phyloP scores from a whole-genome alignment of 2,329 filamentous ascomycete genomes.

The Dendrostoma leiphaemia region DNA sequence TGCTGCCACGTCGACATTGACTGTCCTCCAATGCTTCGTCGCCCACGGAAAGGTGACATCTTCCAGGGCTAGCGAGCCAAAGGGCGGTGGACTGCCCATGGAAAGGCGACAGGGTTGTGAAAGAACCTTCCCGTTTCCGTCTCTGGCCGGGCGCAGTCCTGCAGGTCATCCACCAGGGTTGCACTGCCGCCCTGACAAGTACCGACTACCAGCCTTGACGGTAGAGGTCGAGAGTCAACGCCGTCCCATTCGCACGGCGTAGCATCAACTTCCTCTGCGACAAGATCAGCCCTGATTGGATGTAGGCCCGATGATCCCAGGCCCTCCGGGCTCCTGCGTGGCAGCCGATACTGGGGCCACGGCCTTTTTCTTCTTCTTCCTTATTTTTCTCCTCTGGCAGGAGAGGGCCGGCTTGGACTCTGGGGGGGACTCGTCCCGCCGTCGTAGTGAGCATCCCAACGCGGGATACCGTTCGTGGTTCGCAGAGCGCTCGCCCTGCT shows the following conservation, averaged over 20 bases:
- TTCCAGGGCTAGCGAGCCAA: not conserved
- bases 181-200: slow-evolving; percentile 11
- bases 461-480: not conserved
- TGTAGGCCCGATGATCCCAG: not conserved
- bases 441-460: not conserved
- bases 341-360: not conserved
- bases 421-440: too few species aligned
- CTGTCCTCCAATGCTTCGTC: not conserved
- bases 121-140: slow-evolving; percentile 9
- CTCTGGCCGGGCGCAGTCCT: slow-evolving; percentile 15
- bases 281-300: too few species aligned
- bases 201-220: not conserved
- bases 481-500: not conserved
- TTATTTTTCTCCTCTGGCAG: too few species aligned
- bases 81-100: slow-evolving; percentile 13
- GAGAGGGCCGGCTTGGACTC: too few species aligned
- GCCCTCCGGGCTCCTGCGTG: not conserved
- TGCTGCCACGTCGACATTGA: not conserved
- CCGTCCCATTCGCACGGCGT: slow-evolving; percentile 1
- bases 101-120: not conserved
- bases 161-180: slow-evolving; percentile 17
- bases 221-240: not conserved
- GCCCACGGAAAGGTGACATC: not conserved
- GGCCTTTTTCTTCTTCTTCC: too few species aligned
- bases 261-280: not conserved